Conservation (phyloP, 2,329 filamentous ascomycete genomes). For the Albophoma yamanashiensis region DNA sequence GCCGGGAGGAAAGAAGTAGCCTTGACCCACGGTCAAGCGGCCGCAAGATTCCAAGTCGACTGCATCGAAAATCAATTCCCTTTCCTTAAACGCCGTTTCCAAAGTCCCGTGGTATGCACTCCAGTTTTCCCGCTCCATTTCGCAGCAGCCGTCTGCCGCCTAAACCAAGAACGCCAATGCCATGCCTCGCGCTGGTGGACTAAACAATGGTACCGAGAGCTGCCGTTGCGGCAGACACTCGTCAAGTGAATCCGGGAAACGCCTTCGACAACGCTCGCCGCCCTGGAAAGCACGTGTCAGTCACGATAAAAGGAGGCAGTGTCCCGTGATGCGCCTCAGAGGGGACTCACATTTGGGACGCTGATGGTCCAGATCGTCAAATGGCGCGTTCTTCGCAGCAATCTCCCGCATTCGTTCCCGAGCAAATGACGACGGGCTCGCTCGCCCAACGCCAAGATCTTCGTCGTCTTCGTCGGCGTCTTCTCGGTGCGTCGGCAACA, state of each 20-base stretch:
- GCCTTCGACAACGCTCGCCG: conserved; percentile 30
- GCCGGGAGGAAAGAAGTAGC: not conserved
- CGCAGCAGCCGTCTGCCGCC: not conserved
- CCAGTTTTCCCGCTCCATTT: not conserved
- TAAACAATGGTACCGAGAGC: not conserved
- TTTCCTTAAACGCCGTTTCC: not conserved
- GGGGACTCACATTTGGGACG: conserved; percentile 26
- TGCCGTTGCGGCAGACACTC: not conserved
- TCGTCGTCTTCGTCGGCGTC: conserved; percentile 20
- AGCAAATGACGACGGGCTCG: conserved; percentile 32
- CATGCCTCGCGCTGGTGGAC: conserved; percentile 10
- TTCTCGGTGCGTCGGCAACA: conserved; percentile 28
- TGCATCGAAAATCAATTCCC: not conserved
- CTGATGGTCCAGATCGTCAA: conserved; percentile 29
- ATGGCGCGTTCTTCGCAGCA: conserved; percentile 29
- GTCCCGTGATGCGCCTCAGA: not conserved
- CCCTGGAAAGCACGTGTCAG: conserved; percentile 19
- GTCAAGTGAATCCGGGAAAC: conserved; percentile 28
- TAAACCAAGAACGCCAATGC: conserved; percentile 17
- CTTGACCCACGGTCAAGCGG: not conserved
- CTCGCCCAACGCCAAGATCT: conserved; percentile 18
- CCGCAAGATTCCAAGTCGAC: not conserved
- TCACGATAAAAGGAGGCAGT: not conserved
- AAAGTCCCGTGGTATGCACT: not conserved
- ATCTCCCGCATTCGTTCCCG: conserved; percentile 32